A percentile compares a stretch with the other conserved stretches of the same genome.
phyloP scores from a whole-genome alignment of 176 grass and related monocot species.

The Aegilops sharonensis region DNA sequence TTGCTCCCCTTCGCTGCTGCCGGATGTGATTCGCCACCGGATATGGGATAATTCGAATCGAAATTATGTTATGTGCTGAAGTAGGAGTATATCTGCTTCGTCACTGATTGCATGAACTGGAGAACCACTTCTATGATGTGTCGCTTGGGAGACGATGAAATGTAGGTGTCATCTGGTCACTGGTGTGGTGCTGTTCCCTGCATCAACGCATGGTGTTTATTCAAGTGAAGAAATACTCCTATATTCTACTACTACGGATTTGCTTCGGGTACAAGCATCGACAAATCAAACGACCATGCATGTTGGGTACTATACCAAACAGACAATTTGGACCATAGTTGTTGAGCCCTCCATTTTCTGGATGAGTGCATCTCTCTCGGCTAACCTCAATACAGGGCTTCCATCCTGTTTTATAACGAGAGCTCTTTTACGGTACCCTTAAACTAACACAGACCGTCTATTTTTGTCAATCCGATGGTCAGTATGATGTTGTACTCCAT shows the following conservation, averaged over 20 bases:
- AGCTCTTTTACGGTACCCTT: no score
- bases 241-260: background rate
- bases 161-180: background rate
- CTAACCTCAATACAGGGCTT: no score
- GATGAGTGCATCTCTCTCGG: no score
- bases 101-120: no score
- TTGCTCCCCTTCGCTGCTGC: no score
- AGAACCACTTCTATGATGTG: background rate
- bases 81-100: background rate
- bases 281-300: background rate
- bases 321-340: background rate
- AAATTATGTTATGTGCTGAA: no score
- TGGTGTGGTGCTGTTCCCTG: background rate
- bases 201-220: background rate
- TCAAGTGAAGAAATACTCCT: background rate
- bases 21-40: no score
- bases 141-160: background rate
- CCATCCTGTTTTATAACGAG: no score
- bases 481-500: no score
- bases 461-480: no score
- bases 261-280: background rate
- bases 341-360: background rate
- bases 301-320: background rate
- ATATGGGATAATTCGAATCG: background rate
- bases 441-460: no score